phyloP scores from a whole-genome alignment of 805 yeast species.

The Saccharomycopsis oosterbeekiorum region DNA sequence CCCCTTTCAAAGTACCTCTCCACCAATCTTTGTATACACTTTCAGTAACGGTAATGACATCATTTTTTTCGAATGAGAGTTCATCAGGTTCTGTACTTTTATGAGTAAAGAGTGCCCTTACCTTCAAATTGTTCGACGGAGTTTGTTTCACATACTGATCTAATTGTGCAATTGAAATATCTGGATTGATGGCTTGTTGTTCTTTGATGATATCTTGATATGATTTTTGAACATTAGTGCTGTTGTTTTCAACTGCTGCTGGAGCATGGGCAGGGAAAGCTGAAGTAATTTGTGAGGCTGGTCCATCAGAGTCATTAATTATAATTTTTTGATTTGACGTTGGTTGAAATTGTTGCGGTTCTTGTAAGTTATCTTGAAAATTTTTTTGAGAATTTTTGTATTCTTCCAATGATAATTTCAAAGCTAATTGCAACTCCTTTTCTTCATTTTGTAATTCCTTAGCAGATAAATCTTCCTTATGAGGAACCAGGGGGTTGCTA shows the following conservation, averaged over 20 bases:
- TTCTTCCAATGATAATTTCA: constrained; percentile 54
- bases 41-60: constrained; percentile 77
- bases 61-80: constrained; percentile 78
- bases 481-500: constrained; percentile 45
- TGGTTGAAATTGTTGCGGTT: background rate
- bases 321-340: background rate
- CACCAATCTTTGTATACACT: constrained; percentile 92
- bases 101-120: constrained; percentile 78
- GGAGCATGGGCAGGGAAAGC: constrained; percentile 16
- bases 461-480: constrained; percentile 38
- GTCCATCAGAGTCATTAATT: background rate
- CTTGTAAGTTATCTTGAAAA: background rate
- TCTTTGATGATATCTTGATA: constrained; percentile 9
- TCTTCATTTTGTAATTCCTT: constrained; percentile 55
- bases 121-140: constrained; percentile 43
- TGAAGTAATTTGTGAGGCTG: constrained; percentile 6
- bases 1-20: constrained; percentile 77
- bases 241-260: constrained; percentile 19
- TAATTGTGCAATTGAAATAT: constrained; percentile 16
- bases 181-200: constrained; percentile 13
- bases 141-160: constrained; percentile 22
- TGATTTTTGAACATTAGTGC: constrained; percentile 5
- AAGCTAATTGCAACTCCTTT: constrained; percentile 65
- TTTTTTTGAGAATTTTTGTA: constrained; percentile 19
- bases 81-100: constrained; percentile 77